Evolutionary conservation across 2,329 filamentous ascomycete species (phyloP), one percentile per base, ranked within the genome.

Genomic region (Aureobasidium sp.): DNA sequence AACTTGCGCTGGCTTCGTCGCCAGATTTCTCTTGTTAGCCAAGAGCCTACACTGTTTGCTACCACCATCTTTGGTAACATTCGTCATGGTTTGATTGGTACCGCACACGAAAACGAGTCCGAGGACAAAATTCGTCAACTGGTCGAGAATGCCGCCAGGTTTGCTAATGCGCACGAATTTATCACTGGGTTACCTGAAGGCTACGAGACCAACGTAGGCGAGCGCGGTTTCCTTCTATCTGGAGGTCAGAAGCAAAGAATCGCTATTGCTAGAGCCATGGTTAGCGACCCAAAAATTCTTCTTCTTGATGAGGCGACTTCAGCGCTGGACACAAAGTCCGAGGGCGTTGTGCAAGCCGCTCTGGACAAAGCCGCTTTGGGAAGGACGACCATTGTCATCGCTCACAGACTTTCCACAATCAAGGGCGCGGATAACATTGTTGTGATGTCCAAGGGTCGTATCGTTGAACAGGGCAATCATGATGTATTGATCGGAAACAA

Each of bases 221-320:
- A 97, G 74, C 87, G 92, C 65, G 94, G 94, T 11, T 96, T 96
- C 72, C 78, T 97, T 58, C 81, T 99, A 9, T 96, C 90, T 61
- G 94, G 94, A 73, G 94, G 94, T 39, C 94, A 99, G 76, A 96
- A 97, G 75, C 94, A 97, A 76, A 90, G 94, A 68, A 95, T 97
- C 70, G 92, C 93, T 14, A 97, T 97, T 74, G 91, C 93, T 8
- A 83, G 91, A 70, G 92, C 92, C 42, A 84, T 97, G 62, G 90
- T 97, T 34, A 93, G 89, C 20, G 89, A 97, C 68, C 93, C 93
- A 0, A 95, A 92, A 77, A 87, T 99, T 69, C 81, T 99, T 1
- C 82, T 99, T 0, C 86, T 99, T 5, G 94, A 99, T 67, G 94
- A 99, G 74, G 94, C 94, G 5, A 99, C 94, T 0, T 94, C 89